Base-by-base conservation (phyloP, 2,329 filamentous ascomycete genomes). In the Simplicillium sp. region DNA sequence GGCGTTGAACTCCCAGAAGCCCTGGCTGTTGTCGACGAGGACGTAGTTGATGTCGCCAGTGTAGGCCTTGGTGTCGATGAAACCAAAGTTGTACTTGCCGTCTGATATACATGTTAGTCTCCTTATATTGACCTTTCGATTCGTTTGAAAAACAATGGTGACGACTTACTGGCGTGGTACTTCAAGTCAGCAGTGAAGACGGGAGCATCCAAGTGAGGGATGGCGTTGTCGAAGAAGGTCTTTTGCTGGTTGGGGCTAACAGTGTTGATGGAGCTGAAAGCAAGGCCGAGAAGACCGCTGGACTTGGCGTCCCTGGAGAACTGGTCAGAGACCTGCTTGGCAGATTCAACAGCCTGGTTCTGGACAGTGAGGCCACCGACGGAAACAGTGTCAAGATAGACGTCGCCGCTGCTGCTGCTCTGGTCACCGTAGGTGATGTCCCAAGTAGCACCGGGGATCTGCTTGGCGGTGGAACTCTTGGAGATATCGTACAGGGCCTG, bases 1-100 rank as follows among this genome's bases (percentile, higher is more conserved):
- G 16, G 34, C 33, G 12, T 36, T 54, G 65, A 82, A 80, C 36
- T 65, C 61, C 80, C 80, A 84, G 65, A 73, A 82, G 16, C 79
- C 79, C 20, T 76, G 56, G 40, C 61, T 64, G 52, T 46, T 67
- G 60, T 78, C 66, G 37, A 80, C 43, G 75, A 31, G 67, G 48
- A 69, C 61, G 59, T 80, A 84, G 48, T 66, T 66, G 50, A 84
- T 70, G 35, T 59, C 47, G 37, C 78, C 78, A 3, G 64, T 73
- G 67, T 77, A 79, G 51, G 77, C 56, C 53, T 58, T 57, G 34
- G 52, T 54, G 62, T 83, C 76, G 46, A 81, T 75, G 63, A 64
- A 61, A 14, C 60, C 60, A 29, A 62, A 61, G 48, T 60, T 59
- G 50, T 58, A 62, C 31, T 44, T 48, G 29, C 60, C 60, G 12